phyloP scores from a whole-genome alignment of 2,329 filamentous ascomycete species.

The Arachnomyces sp. region DNA sequence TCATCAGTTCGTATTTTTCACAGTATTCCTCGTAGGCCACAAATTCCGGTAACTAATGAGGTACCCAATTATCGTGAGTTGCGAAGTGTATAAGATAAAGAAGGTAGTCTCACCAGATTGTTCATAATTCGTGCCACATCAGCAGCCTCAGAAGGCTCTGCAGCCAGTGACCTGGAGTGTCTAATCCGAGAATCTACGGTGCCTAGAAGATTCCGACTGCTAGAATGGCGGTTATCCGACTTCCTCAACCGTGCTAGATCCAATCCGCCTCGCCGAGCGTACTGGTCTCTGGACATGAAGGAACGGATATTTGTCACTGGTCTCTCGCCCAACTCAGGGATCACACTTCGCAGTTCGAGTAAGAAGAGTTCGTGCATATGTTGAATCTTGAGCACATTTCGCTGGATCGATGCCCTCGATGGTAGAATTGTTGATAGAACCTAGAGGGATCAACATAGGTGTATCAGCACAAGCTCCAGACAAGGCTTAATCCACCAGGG shows the following conservation, averaged over 20 bases:
- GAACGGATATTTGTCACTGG: constrained; percentile 15
- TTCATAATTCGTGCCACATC: constrained; percentile 48
- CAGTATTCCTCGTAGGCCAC: constrained; percentile 87
- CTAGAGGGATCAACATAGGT: constrained; percentile 38
- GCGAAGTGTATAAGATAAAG: too few species aligned
- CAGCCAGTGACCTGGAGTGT: constrained; percentile 35
- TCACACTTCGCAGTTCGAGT: constrained; percentile 58
- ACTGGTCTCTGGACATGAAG: constrained; percentile 22
- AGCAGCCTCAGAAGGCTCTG: constrained; percentile 46
- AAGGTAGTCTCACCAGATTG: constrained; percentile 37
- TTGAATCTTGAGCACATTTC: constrained; percentile 70
- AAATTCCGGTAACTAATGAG: constrained; percentile 64
- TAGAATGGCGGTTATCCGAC: constrained; percentile 20
- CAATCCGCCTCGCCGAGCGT: constrained; percentile 41
- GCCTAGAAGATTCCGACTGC: constrained; percentile 23
- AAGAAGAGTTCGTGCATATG: constrained; percentile 77
- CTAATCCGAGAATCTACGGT: constrained; percentile 21
- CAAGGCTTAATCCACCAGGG: neutral
- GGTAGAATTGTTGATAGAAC: constrained; percentile 68
- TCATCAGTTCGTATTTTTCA: constrained; percentile 78
- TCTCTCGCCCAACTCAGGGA: constrained; percentile 52
- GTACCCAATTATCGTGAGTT: too few species aligned
- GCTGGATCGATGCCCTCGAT: constrained; percentile 64
- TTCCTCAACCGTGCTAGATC: constrained; percentile 34
- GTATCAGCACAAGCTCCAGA: neutral